Base-by-base conservation (phyloP, 2,329 filamentous ascomycete species). In the Colletotrichum sp. region DNA sequence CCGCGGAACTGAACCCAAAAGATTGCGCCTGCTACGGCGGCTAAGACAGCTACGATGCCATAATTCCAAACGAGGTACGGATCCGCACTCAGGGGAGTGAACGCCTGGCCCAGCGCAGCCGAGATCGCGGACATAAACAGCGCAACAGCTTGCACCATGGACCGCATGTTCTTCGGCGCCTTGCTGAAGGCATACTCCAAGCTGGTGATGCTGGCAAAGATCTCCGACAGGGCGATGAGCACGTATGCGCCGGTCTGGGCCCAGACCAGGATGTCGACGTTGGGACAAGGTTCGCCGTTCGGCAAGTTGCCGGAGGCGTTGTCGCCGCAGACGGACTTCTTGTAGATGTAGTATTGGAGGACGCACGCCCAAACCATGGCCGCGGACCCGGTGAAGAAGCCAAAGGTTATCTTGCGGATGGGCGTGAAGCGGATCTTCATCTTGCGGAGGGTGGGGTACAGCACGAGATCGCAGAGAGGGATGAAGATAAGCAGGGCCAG, bases 401-500 rank as follows among this genome's bases (percentile, higher is more conserved):
- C 94, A 9, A 89, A 85, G 1, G 93, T 89, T 80, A 96, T 95
- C 84, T 92, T 93, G 85, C 92, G 94, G 85, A 95, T 93, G n/a
- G 94, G 94, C 0, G 90, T 93, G 84, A 95, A 94, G 74, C 88
- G 88, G 81, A 95, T 90, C 75, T 90, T 90, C n/a, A 86, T 81
- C 79, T 90, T 92, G 79, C 92, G 90, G 63, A 96, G 88, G 26
- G 88, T 80, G 0, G 94, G 94, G 82, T 95, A 96, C 75, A 96
- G 81, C 68, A 94, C 64, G 24, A 87, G 88, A 81, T 96, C 88
- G 80, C 90, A 87, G 43, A 93, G 94, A 66, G 96, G 90, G 43
- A 96, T 91, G 84, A 96, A 96, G 18, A 94, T 96, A 67, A 94
- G 96, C 82, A 96, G 88, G 77, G 94, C 95, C 87, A 96, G 96